Percentiles rank a stretch among this genome's conserved stretches.
phyloP scores from a whole-genome alignment of 176 grass and related monocot genomes.

The Oryza coarctata region DNA sequence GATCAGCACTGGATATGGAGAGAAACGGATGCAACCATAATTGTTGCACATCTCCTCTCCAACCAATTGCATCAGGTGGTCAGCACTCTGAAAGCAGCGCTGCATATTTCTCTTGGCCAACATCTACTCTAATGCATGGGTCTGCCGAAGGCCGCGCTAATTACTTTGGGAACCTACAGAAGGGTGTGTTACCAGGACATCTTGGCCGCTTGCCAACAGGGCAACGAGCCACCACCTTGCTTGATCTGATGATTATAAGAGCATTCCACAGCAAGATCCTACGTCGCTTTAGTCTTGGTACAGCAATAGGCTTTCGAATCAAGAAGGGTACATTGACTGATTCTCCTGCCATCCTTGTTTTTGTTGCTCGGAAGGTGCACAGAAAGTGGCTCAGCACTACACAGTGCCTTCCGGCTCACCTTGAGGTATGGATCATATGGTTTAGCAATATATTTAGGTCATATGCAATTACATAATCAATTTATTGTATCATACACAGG shows the following conservation, averaged over 20 bases:
- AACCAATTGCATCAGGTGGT: constrained; percentile 78
- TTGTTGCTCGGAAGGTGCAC: constrained; percentile 94
- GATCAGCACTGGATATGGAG: constrained; percentile 58
- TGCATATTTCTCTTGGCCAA: constrained; percentile 99
- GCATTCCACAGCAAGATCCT: constrained; percentile 98
- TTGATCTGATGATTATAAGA: constrained; percentile 97
- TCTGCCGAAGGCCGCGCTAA: constrained; percentile 92
- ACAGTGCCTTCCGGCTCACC: constrained; percentile 79
- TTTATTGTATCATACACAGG: constrained; percentile 48
- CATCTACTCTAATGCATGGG: constrained; percentile 79
- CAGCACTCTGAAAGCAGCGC: constrained; percentile 86
- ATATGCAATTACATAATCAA: constrained; percentile 15
- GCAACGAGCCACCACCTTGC: constrained; percentile 83
- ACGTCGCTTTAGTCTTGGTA: constrained; percentile 85
- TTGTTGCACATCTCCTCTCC: constrained; percentile 52
- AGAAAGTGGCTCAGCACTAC: constrained; percentile 75
- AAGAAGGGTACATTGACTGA: constrained; percentile 78
- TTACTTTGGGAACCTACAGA: constrained; percentile 95
- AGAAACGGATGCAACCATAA: constrained; percentile 58
- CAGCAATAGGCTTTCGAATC: constrained; percentile 87
- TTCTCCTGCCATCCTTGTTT: constrained; percentile 88
- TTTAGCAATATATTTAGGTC: constrained; percentile 16
- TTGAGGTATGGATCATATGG: constrained; percentile 60
- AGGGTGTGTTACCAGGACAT: constrained; percentile 83
- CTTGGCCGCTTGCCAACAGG: constrained; percentile 73